Evolutionary conservation across 148 eudicot species (phyloP).

Genomic region (Chenopodium album): DNA sequence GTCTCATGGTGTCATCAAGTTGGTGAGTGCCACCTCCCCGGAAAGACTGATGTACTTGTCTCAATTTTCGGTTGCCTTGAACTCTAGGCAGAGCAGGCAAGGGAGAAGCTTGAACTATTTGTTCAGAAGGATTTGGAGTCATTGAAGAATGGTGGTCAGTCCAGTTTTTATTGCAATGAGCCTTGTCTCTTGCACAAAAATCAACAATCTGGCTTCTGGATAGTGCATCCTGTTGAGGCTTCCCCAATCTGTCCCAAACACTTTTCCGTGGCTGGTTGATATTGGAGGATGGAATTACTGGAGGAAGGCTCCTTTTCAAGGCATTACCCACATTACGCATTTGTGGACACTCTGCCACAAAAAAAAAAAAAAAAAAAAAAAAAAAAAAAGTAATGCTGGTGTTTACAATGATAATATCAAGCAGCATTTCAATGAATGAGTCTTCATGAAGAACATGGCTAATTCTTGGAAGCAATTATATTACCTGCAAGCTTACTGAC

Average conservation of each 20-base stretch:
- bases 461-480: neutral
- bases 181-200: conserved; percentile 3
- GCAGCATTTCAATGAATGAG: too few relatives aligned
- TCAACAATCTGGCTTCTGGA: conserved; percentile 3
- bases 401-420: neutral
- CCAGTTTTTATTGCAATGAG: neutral
- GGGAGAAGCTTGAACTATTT: neutral
- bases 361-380: too few relatives aligned
- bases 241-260: conserved; percentile 34
- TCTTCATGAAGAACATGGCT: neutral
- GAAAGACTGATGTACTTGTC: conserved; percentile 5
- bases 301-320: too few relatives aligned
- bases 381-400: neutral
- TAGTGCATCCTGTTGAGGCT: neutral
- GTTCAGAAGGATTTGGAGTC: neutral
- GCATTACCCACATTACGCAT: too few relatives aligned
- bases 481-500: conserved; percentile 22
- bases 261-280: conserved; percentile 15
- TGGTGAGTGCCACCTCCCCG: neutral
- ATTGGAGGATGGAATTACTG: conserved; percentile 6
- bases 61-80: neutral
- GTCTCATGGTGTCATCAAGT: neutral
- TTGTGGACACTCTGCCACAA: too few relatives aligned
- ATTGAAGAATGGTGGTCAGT: neutral
- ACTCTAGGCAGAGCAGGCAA: neutral